Base-by-base conservation (phyloP, 2,329 filamentous ascomycete genomes). In the Atkinsonella hypoxylon region DNA sequence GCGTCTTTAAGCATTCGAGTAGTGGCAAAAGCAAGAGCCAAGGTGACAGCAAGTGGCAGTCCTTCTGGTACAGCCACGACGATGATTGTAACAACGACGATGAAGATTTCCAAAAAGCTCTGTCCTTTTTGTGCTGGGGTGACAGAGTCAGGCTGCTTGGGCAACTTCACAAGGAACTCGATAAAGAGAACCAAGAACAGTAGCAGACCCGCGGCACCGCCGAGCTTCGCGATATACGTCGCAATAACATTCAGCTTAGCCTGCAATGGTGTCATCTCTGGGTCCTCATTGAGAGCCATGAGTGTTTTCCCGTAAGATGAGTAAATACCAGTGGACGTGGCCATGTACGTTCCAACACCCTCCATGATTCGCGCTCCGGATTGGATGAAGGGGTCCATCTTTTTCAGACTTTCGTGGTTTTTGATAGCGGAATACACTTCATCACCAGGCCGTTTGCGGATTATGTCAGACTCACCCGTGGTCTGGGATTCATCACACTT, bases 181-280 rank as follows among this genome's bases (percentile, higher is more conserved):
- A 95, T 90, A 61, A 95, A 80, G 13, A 95, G 75, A 44, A 94
- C 85, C 45, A 91, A 75, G 68, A 96, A 95, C 45, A 95, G 74
- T 9, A 89, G 70, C 13, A 93, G 71, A 56, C 85, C 88, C 46
- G 89, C 87, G 47, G 76, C 81, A 63, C 87, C 88, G 66, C 85
- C 85, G 36, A 88, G 70, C 65, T 86, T 87, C 52, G 85, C 85
- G 62, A 89, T 89, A 69, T 85, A 87, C 56, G 86, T 82, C 52
- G 85, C 85, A 55, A 89, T 80, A 53, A 79, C 73, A 61, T 85
- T 87, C 48, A 89, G 74, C 68, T 89, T 89, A 53, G 80, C 81
- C 65, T 89, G 85, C 18, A 89, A 75, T 12, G 85, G 85, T 0
- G 85, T 89, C 54, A 85, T 84, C 60, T 88, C 84, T 48, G 83